Percentiles rank a stretch among this genome's conserved stretches.
phyloP scores from a whole-genome alignment of 192 early-diverging fungal genomes.

The Allomyces arbusculus region DNA sequence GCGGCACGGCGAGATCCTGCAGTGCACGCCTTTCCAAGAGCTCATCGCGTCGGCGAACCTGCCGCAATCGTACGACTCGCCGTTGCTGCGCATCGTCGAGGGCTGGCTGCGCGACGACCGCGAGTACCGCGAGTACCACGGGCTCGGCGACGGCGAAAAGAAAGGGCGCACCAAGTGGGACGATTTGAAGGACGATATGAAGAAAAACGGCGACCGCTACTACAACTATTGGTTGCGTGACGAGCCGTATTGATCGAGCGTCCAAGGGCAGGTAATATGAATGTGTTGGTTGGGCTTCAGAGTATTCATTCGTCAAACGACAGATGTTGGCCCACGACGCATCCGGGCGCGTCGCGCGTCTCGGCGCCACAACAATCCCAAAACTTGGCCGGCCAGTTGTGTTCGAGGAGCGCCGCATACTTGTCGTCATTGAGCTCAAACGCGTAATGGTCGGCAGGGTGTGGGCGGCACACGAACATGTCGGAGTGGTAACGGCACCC shows the following conservation, averaged over 20 bases:
- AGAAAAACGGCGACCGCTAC: slow-evolving; percentile 20
- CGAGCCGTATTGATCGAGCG: not conserved
- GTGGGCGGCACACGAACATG: slow-evolving; percentile 3
- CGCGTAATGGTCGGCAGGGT: slow-evolving; percentile 3
- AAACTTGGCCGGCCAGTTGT: not conserved
- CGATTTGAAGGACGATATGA: slow-evolving; percentile 21
- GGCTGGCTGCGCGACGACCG: slow-evolving; percentile 45
- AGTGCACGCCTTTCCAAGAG: slow-evolving; percentile 5
- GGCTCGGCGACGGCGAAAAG: slow-evolving; percentile 2
- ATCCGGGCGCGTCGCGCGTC: not conserved
- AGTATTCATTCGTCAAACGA: not conserved
- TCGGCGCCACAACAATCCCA: slow-evolving; percentile 4
- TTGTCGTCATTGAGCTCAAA: not conserved
- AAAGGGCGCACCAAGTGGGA: slow-evolving; percentile 20
- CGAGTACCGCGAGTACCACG: slow-evolving; percentile 1
- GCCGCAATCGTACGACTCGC: slow-evolving; percentile 22
- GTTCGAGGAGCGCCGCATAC: not conserved
- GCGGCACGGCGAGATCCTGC: slow-evolving; percentile 23
- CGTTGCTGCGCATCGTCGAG: slow-evolving; percentile 31
- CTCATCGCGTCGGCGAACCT: not conserved
- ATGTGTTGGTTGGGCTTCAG: no score
- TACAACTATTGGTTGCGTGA: slow-evolving; percentile 20
- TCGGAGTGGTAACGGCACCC: slow-evolving; percentile 2
- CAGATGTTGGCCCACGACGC: not conserved
- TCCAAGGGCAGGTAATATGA: no score